Evolutionary conservation across 129 eudicot genomes (phyloP).

Genomic region (Erigeron canadensis): DNA sequence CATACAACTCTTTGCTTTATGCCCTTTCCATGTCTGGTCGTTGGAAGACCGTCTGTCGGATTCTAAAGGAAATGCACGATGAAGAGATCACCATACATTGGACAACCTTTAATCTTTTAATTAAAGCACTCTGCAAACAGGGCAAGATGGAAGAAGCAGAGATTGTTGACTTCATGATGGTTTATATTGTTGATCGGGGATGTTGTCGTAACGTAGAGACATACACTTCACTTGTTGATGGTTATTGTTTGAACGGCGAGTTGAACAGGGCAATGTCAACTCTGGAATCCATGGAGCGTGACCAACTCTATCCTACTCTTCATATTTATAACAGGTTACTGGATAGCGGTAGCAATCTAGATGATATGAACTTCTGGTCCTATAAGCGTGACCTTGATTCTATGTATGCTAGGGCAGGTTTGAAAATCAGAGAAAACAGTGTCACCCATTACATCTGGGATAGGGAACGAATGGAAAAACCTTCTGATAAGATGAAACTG

Average conservation of each 20-base stretch:
- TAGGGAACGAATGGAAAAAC: too few species aligned
- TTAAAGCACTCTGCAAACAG: background rate
- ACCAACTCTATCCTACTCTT: background rate
- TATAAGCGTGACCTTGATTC: background rate
- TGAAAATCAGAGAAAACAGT: background rate
- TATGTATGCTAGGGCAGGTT: background rate
- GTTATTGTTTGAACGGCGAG: background rate
- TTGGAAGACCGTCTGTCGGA: background rate
- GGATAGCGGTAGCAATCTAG: background rate
- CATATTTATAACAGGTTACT: background rate
- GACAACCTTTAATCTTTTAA: background rate
- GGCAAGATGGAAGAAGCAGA: background rate
- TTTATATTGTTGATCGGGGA: background rate
- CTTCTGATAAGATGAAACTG: background rate
- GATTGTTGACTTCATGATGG: background rate
- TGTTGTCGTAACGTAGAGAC: background rate
- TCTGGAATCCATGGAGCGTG: background rate
- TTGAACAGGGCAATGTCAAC: background rate
- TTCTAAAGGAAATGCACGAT: background rate
- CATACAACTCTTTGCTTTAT: too few species aligned
- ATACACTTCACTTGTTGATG: background rate
- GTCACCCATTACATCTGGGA: background rate
- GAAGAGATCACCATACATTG: background rate
- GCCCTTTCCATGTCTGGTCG: too few species aligned
- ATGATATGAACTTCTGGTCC: too few species aligned